A percentile compares a stretch with the other conserved stretches of the same genome.
These are phyloP conservation scores for Colletotrichum eremochloae DNA, from an alignment of 2,329 filamentous ascomycete species.

Conservation along the genomic window DNA sequence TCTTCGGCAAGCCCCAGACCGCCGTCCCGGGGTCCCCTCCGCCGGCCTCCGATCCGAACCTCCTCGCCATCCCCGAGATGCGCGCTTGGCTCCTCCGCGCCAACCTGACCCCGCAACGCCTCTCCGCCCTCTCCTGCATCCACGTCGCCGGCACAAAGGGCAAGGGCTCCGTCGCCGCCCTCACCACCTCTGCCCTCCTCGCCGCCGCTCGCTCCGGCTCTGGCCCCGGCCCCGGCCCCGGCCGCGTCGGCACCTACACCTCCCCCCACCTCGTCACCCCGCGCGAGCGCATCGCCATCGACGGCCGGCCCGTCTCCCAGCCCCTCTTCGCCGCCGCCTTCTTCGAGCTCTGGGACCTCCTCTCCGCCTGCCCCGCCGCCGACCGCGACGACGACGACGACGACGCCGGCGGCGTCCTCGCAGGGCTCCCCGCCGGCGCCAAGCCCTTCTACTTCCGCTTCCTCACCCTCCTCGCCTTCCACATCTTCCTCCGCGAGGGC, in stretches of 20 bases:
- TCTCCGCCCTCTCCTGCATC: slow-evolving; percentile 51
- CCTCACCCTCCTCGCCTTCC: slow-evolving; percentile 75
- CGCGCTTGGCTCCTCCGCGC: slow-evolving; percentile 80
- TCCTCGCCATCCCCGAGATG: slow-evolving; percentile 78
- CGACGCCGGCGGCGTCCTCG: slow-evolving; percentile 29
- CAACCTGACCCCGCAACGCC: slow-evolving; percentile 73
- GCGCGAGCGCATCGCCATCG: slow-evolving; percentile 75
- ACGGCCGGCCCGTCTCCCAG: slow-evolving; percentile 69
- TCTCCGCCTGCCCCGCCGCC: slow-evolving; percentile 55
- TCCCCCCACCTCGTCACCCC: slow-evolving; percentile 78
- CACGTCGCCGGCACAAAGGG: slow-evolving; percentile 84
- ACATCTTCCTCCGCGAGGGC: slow-evolving; percentile 74
- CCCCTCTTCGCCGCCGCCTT: slow-evolving; percentile 74
- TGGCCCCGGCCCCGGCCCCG: slow-evolving; percentile 2
- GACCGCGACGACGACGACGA: slow-evolving; percentile 31
- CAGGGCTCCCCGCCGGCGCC: slow-evolving; percentile 49
- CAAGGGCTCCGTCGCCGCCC: slow-evolving; percentile 77
- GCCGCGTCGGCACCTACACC: slow-evolving; percentile 81
- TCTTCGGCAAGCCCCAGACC: slow-evolving; percentile 30
- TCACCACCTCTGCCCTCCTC: slow-evolving; percentile 75
- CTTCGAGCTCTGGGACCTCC: slow-evolving; percentile 75
- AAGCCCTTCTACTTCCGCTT: slow-evolving; percentile 72
- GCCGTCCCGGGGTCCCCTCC: neutral
- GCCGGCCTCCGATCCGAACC: slow-evolving; percentile 45
- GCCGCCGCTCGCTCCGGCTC: slow-evolving; percentile 38